Evolutionary conservation across 2,329 filamentous ascomycete species (phyloP), one percentile per base, ranked within the genome.

Genomic region (Waltergamsia citrina): DNA sequence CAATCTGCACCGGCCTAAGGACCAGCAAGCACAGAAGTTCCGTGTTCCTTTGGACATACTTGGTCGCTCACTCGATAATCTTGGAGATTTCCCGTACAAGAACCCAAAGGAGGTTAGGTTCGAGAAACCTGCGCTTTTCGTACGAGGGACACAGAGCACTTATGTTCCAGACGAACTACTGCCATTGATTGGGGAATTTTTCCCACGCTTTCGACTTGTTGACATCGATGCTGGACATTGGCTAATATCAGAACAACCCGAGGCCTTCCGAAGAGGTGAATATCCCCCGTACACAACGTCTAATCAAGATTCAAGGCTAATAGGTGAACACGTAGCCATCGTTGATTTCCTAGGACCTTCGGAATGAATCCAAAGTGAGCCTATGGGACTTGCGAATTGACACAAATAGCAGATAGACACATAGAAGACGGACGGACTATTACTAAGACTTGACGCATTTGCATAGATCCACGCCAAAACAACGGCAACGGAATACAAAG

Each of bases 81-180:
- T 96, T 63, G 86, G 84, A 2, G 85, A 93, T 46, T 98, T 98
- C 49, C 90, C 92, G 0, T 94, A 80, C 62, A 81, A 73, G 43
- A 69, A 86, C 46, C 79, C 87, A 0, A 68, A 73, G n/a, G 58
- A 69, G 41, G 60, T 65, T 22, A 69, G 78, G 18, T 96, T 85
- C 50, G 68, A 76, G 45, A 87, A 86, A 41, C 84, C 79, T 1
- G 80, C 86, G 11, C 65, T 96, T 16, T 86, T 96, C 44, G 70
- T 96, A 6, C 63, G 85, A 34, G 85, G 85, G 14, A 87, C 80
- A 1, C 65, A 69, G 55, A 90, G 83, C 58, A 73, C 71, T 45
- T 94, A 93, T 54, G 75, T 93, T 4, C 74, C 83, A 5, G 84
- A 93, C 52, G 85, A 93, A 57, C 71, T 77, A 34, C 58, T 93